Evolutionary conservation across 371 early-diverging fungal species (phyloP).

Genomic region (Circinella minor): DNA sequence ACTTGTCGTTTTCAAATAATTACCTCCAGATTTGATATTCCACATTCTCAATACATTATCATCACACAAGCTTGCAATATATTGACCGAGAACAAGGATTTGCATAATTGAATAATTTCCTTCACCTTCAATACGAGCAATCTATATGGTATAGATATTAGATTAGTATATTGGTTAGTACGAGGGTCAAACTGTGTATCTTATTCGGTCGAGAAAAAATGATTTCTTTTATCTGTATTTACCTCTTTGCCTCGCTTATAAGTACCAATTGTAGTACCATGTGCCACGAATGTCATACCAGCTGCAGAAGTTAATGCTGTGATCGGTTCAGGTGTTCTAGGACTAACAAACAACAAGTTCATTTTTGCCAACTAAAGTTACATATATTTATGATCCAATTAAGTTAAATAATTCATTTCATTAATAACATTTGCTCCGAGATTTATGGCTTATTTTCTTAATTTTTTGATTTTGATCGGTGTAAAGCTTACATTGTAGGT

Average conservation of each 20-base stretch:
- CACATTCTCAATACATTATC: conserved; percentile 84
- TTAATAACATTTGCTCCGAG: too few species aligned
- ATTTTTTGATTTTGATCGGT: background rate
- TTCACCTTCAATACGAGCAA: conserved; percentile 37
- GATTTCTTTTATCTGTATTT: background rate
- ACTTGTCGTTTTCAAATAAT: conserved; percentile 1
- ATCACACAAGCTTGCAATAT: conserved; percentile 75
- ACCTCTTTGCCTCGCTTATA: conserved; percentile 82
- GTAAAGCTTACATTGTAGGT: conserved; percentile 70
- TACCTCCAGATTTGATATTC: conserved; percentile 73
- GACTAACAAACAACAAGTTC: conserved; percentile 63
- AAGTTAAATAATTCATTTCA: too few species aligned
- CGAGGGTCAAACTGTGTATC: too few species aligned
- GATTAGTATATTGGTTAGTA: too few species aligned
- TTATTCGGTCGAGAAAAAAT: too few species aligned
- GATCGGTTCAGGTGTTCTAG: conserved; percentile 72
- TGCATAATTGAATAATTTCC: conserved; percentile 41
- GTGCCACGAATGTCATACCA: conserved; percentile 79
- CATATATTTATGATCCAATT: background rate
- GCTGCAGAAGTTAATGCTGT: conserved; percentile 73
- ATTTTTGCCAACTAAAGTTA: conserved; percentile 39
- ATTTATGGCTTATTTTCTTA: too few species aligned
- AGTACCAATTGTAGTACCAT: conserved; percentile 64
- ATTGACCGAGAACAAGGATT: conserved; percentile 74
- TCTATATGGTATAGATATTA: conserved; percentile 15